Base-by-base conservation (phyloP, 1,284 basidiomycete species). In the Peniophora sp. region DNA sequence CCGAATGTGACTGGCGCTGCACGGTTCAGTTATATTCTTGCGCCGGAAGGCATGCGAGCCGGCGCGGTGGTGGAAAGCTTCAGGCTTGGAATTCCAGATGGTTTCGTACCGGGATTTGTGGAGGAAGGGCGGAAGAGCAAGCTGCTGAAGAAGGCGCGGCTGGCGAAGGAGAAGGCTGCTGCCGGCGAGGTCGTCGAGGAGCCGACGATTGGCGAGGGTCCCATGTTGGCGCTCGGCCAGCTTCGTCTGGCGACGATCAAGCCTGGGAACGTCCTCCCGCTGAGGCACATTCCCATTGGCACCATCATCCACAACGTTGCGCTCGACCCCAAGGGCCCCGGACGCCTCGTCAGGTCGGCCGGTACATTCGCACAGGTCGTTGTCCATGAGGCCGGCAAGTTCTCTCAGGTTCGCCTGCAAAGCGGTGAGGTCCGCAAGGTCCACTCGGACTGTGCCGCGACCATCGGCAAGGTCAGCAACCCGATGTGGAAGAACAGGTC, bases 361-460 rank as follows among this genome's bases (percentile, higher is more conserved):
- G 96, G 96, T 8, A 82, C 90, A 0, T 92, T 81, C 55, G 96
- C 81, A 0, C 86, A 90, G 61, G 78, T 99, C 52, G 77, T 96
- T 49, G 76, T 80, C 2, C 87, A 92, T 61, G 78, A 79, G 22
- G 70, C 70, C 22, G 81, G 79, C 12, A 73, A 77, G 50, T 93
- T 92, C 66, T 81, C 83, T 19, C 89, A 96, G 59, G 84, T 99
- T 47, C 83, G 86, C 46, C 75, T 99, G 51, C 89, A 92, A 66
- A 92, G 88, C 57, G 96, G 96, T 24, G 97, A 99, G 72, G 85
- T 98, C 19, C 83, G 96, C 46, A 85, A 88, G 63, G 76, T 99
- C 48, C 72, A 92, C 45, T 79, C 86, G 51, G 83, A 86, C 47
- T 96, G 92, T 59, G 85, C 79, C 43, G 97, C 95, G 1, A 95